Evolutionary conservation across 805 yeast species (phyloP), one percentile per base, ranked within the genome.

Genomic region (Ogataea sp.): DNA sequence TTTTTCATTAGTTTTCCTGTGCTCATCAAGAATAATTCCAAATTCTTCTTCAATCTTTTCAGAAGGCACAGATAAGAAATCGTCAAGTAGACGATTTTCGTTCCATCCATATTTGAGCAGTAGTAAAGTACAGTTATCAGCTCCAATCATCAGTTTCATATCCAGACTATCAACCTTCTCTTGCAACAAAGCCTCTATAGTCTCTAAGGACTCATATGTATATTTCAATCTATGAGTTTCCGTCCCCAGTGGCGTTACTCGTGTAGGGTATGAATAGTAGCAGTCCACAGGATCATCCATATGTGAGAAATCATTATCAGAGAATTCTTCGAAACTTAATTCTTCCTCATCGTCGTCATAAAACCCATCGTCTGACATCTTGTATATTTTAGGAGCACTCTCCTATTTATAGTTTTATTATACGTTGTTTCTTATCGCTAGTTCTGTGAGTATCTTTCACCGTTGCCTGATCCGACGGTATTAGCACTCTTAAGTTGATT

Each of bases 51-150:
- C 35, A 11, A 53, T 38, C 1, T 50, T 50, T 11, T 55, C 61
- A 29, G 68, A 62, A 27, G 66, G 62, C 1, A 30, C 20, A 17
- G 67, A 73, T 40, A 78, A 67, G 37, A 51, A 78, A 26, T 62
- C 66, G 39, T 80, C 86, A 43, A 79, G 53, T 37, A 80, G 52
- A 39, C 65, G 62, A 41, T 78, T 81, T 28, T 70, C 70, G 48
- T 78, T 78, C 85, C 85, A 80, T 17, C 67, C 64, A 54, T 62
- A 77, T 34, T 62, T 54, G 27, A 71, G 65, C 36, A 78, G 55
- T 30, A 80, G 49, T 3, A 70, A 54, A 10, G 70, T 52, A 15
- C 76, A 63, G 17, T 64, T 64, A 25, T 64, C 67, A 9, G 41
- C 41, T 4, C 67, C 57, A 1, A 72, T 39, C 25, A 65, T 65